phyloP scores from a whole-genome alignment of 2,329 filamentous ascomycete genomes.

The Penicillium vulpinum region DNA sequence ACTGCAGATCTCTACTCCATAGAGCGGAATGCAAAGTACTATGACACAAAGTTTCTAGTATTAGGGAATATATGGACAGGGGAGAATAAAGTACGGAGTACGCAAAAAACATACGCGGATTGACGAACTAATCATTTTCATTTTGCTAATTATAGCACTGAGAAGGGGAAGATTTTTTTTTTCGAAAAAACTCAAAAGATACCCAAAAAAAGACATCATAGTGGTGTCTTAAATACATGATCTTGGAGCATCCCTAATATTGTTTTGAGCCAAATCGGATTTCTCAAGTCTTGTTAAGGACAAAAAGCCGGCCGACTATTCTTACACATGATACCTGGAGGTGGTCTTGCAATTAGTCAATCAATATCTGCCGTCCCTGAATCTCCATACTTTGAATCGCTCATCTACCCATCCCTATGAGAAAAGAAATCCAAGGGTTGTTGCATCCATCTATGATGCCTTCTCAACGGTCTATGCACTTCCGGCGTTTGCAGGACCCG shows the following conservation, averaged over 20 bases:
- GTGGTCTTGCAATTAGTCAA: background rate
- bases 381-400: background rate
- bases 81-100: background rate
- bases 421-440: background rate
- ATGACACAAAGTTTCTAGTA: background rate
- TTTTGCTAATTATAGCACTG: background rate
- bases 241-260: background rate
- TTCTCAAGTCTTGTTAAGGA: background rate
- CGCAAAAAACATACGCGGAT: background rate
- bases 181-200: background rate
- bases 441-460: background rate
- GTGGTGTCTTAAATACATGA: background rate
- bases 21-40: background rate
- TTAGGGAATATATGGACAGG: background rate
- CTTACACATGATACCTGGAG: background rate
- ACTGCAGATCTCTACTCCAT: conserved; percentile 2
- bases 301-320: background rate
- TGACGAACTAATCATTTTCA: background rate
- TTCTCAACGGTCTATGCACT: background rate
- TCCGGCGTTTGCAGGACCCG: background rate
- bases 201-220: background rate
- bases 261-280: background rate
- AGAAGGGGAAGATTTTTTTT: background rate
- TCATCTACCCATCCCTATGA: too few relatives aligned
- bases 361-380: background rate